These are phyloP conservation scores for Ramichloridium luteum DNA, from an alignment of 2,329 filamentous ascomycete species.

Conservation along the genomic window DNA sequence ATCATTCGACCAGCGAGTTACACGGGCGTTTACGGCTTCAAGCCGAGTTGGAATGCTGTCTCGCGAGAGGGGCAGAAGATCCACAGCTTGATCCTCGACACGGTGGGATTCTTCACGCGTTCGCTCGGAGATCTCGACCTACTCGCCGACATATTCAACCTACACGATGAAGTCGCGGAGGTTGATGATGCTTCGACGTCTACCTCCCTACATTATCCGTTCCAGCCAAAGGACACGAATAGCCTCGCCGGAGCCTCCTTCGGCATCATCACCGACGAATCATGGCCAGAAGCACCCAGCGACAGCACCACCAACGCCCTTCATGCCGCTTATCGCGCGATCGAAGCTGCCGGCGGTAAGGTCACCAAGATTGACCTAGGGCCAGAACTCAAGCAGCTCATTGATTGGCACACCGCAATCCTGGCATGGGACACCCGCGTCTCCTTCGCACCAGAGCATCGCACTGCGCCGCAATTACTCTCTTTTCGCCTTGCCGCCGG, in stretches of 20 bases:
- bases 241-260: no score
- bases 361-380: constrained; percentile 47
- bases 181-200: no score
- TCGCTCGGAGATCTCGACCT: constrained; percentile 47
- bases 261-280: no score
- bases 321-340: no score
- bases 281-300: no score
- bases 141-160: constrained; percentile 40
- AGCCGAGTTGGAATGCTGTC: constrained; percentile 54
- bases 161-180: constrained; percentile 46
- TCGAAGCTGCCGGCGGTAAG: constrained; percentile 37
- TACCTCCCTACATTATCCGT: no score
- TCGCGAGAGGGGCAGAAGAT: constrained; percentile 50
- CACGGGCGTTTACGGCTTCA: constrained; percentile 52
- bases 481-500: no score
- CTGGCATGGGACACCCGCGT: constrained; percentile 42
- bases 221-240: constrained; percentile 18
- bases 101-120: constrained; percentile 48
- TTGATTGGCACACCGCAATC: constrained; percentile 41
- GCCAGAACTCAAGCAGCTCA: constrained; percentile 35
- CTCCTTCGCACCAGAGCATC: constrained; percentile 46
- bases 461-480: no score
- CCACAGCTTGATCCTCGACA: constrained; percentile 49
- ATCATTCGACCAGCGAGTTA: constrained; percentile 52
- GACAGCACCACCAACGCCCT: no score